Evolutionary conservation across 1,284 basidiomycete species (phyloP).

Genomic region (Rhizoctonia solani): DNA sequence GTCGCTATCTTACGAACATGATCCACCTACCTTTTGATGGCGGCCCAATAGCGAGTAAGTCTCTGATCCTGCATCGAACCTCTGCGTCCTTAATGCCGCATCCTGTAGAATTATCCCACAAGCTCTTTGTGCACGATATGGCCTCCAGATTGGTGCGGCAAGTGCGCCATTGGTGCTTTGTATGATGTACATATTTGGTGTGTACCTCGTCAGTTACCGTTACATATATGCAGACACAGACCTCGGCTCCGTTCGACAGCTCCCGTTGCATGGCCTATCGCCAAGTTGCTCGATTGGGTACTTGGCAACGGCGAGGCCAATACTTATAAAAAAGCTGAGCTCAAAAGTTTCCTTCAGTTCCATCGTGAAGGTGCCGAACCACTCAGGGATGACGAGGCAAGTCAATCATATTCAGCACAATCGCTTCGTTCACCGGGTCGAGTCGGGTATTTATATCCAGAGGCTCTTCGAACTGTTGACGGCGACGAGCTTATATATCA

Average conservation of each 20-base stretch:
- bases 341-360: conserved; percentile 84
- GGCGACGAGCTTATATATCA: neutral
- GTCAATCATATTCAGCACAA: neutral
- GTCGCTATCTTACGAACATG: neutral
- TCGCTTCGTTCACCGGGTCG: no score
- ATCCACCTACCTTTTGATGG: conserved; percentile 5
- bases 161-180: conserved; percentile 80
- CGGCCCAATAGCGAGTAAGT: conserved; percentile 43
- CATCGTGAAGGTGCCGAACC: conserved; percentile 59
- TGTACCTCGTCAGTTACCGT: conserved; percentile 37
- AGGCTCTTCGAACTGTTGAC: no score
- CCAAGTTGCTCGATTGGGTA: conserved; percentile 79
- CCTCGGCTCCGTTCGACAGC: conserved; percentile 49
- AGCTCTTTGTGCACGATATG: conserved; percentile 85
- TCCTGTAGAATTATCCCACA: conserved; percentile 81
- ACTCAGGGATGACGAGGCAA: conserved; percentile 29
- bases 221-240: neutral
- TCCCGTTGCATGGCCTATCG: conserved; percentile 86
- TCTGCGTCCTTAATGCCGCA: conserved; percentile 10
- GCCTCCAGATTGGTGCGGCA: conserved; percentile 83
- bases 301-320: conserved; percentile 73
- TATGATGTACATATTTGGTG: conserved; percentile 81
- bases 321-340: conserved; percentile 89
- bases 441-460: no score
- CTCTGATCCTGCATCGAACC: conserved; percentile 18